Evolutionary conservation across 2,329 filamentous ascomycete species (phyloP), one percentile per base, ranked within the genome.

Genomic region (Penicillium vulpinum): DNA sequence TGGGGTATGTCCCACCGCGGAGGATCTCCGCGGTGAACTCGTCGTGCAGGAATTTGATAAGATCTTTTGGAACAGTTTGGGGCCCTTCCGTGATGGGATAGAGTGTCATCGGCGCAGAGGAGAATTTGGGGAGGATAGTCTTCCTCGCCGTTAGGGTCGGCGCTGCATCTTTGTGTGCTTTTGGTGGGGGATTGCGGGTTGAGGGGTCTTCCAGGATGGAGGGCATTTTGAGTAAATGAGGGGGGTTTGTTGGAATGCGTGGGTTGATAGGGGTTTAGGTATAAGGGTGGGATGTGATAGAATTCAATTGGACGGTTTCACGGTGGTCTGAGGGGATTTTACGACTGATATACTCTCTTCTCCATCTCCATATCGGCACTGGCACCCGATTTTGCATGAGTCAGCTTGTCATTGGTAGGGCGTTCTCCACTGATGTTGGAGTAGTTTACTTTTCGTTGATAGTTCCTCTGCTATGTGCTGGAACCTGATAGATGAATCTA

Each of bases 1-100:
- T 75, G 11, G 73, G 73, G 62, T 76, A 76, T 13, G 73, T 76
- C 16, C 63, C 66, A 16, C 73, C 73, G 22, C 66, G 64, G 59
- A 66, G 53, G 41, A 76, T 73, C 61, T 76, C 73, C 6, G 63
- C 66, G 50, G 56, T 68, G 65, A 76, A 73, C 51, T 75, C 71
- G 3, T 55, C 58, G 33, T 73, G 67, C 15, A 76, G 60, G 51
- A 69, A 68, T 9, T 54, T 51, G 5, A 73, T 50, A 1, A 76
- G 62, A 0, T 60, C 64, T 0, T 35, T 4, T 0, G 72, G 72
- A 3, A 75, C 26, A 31, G 54, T 60, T 3, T 51, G 35, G 0
- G 66, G 51, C 0, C 70, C 70, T 5, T 52, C 51, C 1, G 65
- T 56, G 18, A 74, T 62, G 8, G 70, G 70, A 61, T 74, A 68